These are phyloP conservation scores for Cercophora samala DNA, from an alignment of 495 filamentous ascomycete genomes.

Conservation along the genomic window DNA sequence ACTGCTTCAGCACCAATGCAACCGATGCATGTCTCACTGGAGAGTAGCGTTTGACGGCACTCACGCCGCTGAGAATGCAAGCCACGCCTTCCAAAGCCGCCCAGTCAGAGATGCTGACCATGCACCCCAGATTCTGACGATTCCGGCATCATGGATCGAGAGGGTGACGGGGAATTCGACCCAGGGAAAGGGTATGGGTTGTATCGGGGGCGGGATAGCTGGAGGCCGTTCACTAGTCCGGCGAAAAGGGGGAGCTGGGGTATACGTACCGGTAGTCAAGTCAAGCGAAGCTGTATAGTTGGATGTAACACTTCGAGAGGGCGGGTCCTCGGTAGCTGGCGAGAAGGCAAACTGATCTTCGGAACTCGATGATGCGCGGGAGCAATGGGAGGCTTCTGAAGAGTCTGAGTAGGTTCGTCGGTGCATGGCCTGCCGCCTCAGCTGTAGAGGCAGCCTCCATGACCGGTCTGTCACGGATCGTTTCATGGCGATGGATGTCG, in stretches of 20 bases:
- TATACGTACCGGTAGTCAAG: neutral
- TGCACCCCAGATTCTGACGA: neutral
- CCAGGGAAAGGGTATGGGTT: neutral
- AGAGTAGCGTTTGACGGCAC: neutral
- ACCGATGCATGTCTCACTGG: slow-evolving; percentile 15
- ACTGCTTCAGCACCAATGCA: slow-evolving; percentile 6
- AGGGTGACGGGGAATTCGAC: neutral
- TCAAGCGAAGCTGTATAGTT: neutral
- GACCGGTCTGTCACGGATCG: neutral
- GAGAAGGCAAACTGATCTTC: slow-evolving; percentile 31
- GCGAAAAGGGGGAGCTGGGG: neutral
- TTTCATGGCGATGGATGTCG: neutral
- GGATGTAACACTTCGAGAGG: slow-evolving; percentile 1
- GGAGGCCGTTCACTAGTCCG: neutral
- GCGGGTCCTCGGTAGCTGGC: slow-evolving; percentile 22
- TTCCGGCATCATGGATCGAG: neutral
- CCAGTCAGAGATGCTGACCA: neutral
- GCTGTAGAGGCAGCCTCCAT: neutral
- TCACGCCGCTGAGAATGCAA: slow-evolving; percentile 6
- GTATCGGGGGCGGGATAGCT: neutral
- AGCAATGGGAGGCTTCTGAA: slow-evolving; percentile 29
- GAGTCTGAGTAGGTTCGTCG: slow-evolving; percentile 37
- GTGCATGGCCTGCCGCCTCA: slow-evolving; percentile 28
- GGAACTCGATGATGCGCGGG: slow-evolving; percentile 22
- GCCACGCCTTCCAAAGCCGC: neutral